Percentiles rank a stretch among this genome's conserved stretches.
Conservation (phyloP, 116 monocot genomes). For the Trichopus zeylanicus region DNA sequence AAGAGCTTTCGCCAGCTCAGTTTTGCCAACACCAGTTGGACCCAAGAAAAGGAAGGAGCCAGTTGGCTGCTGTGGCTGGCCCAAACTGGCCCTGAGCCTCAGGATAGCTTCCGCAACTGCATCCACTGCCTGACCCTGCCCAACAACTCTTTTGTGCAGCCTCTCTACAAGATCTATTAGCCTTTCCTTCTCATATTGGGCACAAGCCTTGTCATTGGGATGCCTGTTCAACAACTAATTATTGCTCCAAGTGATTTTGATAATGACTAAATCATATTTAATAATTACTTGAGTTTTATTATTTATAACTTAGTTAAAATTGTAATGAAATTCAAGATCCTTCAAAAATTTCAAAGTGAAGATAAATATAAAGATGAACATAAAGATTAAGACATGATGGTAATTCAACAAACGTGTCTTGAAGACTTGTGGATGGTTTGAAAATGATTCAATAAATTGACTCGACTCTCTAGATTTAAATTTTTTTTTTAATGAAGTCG, state of each 20-base stretch:
- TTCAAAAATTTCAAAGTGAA: no score
- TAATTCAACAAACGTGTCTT: no score
- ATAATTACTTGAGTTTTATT: no score
- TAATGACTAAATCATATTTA: no score
- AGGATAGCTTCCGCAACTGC: conserved; percentile 84
- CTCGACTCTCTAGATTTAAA: no score
- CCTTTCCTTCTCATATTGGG: conserved; percentile 71
- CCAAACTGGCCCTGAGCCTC: conserved; percentile 71
- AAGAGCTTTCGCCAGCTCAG: conserved; percentile 79
- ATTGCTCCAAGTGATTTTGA: conserved; percentile 7
- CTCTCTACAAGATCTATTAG: conserved; percentile 62
- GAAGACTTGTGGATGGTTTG: no score
- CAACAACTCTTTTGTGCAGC: conserved; percentile 75
- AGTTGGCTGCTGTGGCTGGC: conserved; percentile 69
- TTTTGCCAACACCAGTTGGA: conserved; percentile 85
- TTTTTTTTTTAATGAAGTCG: no score
- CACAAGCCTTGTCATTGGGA: conserved; percentile 79
- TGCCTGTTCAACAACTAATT: conserved; percentile 75
- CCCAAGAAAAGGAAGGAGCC: conserved; percentile 84
- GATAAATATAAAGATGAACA: no score
- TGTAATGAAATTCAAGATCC: no score
- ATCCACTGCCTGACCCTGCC: conserved; percentile 63
- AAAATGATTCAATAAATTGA: no score
- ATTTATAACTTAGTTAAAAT: no score
- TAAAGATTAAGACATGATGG: no score